Conservation (phyloP, 2,329 filamentous ascomycete species). For the Fusarium humuli region DNA sequence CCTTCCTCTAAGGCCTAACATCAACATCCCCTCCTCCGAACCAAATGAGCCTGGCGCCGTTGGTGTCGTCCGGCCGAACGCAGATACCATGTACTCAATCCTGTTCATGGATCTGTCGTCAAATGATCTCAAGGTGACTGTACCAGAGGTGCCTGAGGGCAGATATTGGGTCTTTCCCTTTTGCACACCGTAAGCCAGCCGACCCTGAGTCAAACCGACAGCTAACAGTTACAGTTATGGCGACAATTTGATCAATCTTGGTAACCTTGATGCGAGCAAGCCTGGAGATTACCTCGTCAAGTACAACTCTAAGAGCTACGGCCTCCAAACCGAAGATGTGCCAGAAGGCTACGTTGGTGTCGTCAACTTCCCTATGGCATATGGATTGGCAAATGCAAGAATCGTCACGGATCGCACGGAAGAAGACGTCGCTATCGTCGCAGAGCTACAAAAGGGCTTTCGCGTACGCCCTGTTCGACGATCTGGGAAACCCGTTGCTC, state of each 20-base stretch:
- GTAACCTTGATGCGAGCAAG: not conserved
- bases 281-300: not conserved
- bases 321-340: not conserved
- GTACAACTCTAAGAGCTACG: not conserved
- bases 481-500: not conserved
- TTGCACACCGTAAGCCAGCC: not conserved
- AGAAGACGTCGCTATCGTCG: not conserved
- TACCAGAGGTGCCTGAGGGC: not conserved
- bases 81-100: not conserved
- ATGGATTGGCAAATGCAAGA: not conserved
- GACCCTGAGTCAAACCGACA: accelerated
- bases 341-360: not conserved
- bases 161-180: not conserved
- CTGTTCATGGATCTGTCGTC: not conserved
- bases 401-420: not conserved
- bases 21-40: not conserved
- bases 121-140: not conserved
- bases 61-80: not conserved
- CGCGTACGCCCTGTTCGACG: not conserved
- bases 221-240: not conserved
- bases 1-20: not conserved
- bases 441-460: not conserved
- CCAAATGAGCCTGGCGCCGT: not conserved
- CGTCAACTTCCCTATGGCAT: not conserved
- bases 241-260: not conserved